Conservation (phyloP, 1,139 yeast genomes). For the Blastobotrys petasosporus region DNA sequence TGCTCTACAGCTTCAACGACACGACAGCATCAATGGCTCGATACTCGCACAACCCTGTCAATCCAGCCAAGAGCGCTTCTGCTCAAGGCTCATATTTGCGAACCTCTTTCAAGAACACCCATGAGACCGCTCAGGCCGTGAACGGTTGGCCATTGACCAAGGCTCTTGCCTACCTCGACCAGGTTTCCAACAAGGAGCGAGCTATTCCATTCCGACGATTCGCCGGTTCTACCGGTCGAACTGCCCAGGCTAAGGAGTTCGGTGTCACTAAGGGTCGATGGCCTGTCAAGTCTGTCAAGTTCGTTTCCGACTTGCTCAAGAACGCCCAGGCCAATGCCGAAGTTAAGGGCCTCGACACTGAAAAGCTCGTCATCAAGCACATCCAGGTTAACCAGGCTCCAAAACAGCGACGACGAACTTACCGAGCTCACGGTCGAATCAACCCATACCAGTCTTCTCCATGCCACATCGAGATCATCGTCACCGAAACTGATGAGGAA, state of each 20-base stretch:
- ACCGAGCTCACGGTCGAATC: slow-evolving; percentile 99
- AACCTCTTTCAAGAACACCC: slow-evolving; percentile 99
- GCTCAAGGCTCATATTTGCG: slow-evolving; percentile 99
- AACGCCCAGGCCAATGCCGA: slow-evolving; percentile 99
- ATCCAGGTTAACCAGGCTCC: slow-evolving; percentile 99
- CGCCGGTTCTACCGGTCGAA: slow-evolving; percentile 95
- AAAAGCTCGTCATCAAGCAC: slow-evolving; percentile 92
- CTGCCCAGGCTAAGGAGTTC: slow-evolving; percentile 99
- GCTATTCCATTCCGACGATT: slow-evolving; percentile 99
- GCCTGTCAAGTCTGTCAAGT: slow-evolving; percentile 99
- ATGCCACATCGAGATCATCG: slow-evolving; percentile 96
- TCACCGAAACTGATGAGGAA: slow-evolving; percentile 92
- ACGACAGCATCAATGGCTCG: slow-evolving; percentile 53
- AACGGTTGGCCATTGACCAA: slow-evolving; percentile 95
- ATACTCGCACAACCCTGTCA: slow-evolving; percentile 98
- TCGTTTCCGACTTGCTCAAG: slow-evolving; percentile 87
- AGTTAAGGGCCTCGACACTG: slow-evolving; percentile 94
- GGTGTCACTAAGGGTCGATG: slow-evolving; percentile 99
- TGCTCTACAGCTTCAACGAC: slow-evolving; percentile 8
- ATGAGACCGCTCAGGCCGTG: slow-evolving; percentile 98
- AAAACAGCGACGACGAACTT: slow-evolving; percentile 99
- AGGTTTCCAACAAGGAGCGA: slow-evolving; percentile 97
- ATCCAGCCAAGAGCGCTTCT: slow-evolving; percentile 99
- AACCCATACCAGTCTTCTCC: slow-evolving; percentile 98
- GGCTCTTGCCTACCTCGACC: slow-evolving; percentile 95